These are phyloP conservation scores for Tricholoma bakamatsutake DNA, from an alignment of 768 basidiomycete genomes.

Conservation along the genomic window DNA sequence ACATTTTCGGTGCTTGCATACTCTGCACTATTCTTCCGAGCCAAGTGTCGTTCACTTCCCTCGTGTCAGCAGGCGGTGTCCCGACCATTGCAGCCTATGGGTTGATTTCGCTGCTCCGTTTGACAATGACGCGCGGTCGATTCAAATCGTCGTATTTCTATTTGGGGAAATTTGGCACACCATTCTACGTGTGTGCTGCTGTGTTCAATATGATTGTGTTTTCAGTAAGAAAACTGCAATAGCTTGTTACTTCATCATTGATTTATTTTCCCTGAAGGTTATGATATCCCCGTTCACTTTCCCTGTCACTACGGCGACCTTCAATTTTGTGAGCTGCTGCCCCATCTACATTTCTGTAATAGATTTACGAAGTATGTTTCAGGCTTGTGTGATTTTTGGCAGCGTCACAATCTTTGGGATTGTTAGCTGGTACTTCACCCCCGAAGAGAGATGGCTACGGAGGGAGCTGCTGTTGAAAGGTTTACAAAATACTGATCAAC, in stretches of 20 bases:
- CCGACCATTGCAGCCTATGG: conserved; percentile 89
- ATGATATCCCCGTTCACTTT: conserved; percentile 86
- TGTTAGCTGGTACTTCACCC: conserved; percentile 72
- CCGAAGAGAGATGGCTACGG: conserved; percentile 76
- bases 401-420: conserved; percentile 74
- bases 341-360: not conserved
- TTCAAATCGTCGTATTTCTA: conserved; percentile 73
- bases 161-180: conserved; percentile 58
- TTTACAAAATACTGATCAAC: conserved; percentile 25
- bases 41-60: conserved; percentile 87
- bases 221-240: conserved; percentile 41
- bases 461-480: conserved; percentile 53
- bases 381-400: conserved; percentile 79
- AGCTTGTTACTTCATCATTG: conserved; percentile 3
- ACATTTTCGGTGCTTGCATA: conserved; percentile 63
- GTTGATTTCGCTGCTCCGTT: conserved; percentile 68
- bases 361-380: conserved; percentile 1
- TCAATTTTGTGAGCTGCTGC: conserved; percentile 73
- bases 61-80: conserved; percentile 80
- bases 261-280: conserved; percentile 38
- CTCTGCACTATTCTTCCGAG: conserved; percentile 89
- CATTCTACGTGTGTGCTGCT: conserved; percentile 62
- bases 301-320: conserved; percentile 67
- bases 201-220: conserved; percentile 74
- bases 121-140: conserved; percentile 70